Percentiles rank a stretch among this genome's conserved stretches.
Evolutionary conservation across 139 green algal species (phyloP).

Genomic region (Haematococcus sp.): DNA sequence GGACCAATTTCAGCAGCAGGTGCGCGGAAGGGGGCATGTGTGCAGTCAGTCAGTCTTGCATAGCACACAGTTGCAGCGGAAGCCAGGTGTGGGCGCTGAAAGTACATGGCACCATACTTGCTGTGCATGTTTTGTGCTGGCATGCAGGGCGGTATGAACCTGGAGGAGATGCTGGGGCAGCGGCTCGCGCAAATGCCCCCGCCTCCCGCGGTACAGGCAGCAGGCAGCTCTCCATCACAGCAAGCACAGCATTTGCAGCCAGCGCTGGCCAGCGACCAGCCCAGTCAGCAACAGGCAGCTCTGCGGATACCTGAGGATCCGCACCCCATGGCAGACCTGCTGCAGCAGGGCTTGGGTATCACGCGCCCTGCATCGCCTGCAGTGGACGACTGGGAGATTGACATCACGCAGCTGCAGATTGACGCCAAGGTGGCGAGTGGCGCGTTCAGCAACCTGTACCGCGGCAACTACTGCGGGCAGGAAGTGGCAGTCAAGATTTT

Average conservation of each 20-base stretch:
- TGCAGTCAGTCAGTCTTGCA: no score
- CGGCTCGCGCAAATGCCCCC: conserved; percentile 76
- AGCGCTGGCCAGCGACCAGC: not conserved
- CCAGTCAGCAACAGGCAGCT: not conserved
- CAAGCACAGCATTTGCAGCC: not conserved
- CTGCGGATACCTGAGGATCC: conserved; percentile 28
- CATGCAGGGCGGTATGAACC: conserved; percentile 22
- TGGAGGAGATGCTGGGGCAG: conserved; percentile 78
- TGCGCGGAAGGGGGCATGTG: conserved; percentile 34
- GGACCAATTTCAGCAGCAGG: conserved; percentile 46
- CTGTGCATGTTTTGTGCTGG: no score
- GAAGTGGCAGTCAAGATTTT: conserved; percentile 99
- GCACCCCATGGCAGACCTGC: conserved; percentile 2
- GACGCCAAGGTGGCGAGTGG: conserved; percentile 82
- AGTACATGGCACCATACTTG: no score
- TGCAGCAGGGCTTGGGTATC: not conserved
- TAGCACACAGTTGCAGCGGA: no score
- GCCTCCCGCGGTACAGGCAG: conserved; percentile 26
- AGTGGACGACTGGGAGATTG: conserved; percentile 95
- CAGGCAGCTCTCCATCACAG: conserved; percentile 6
- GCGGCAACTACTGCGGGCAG: conserved; percentile 93
- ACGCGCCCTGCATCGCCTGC: conserved; percentile 26
- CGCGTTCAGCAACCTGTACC: conserved; percentile 95
- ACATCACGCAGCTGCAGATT: conserved; percentile 84
- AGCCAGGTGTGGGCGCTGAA: no score